Evolutionary conservation across 1,284 basidiomycete species (phyloP).

Genomic region (Anthracocystis walkeri): DNA sequence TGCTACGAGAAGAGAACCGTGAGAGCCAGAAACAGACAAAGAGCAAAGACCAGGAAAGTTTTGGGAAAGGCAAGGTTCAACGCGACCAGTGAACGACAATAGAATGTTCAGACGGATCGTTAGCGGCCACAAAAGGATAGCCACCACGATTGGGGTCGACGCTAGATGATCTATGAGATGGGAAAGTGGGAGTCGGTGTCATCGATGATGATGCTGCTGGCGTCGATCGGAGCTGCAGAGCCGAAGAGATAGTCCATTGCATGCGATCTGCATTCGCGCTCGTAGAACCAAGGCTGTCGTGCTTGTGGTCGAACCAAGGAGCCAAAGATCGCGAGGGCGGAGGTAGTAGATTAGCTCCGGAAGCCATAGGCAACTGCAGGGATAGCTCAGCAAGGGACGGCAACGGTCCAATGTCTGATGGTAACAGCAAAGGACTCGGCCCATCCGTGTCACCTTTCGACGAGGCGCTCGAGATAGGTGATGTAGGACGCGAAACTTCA

Average conservation of each 20-base stretch:
- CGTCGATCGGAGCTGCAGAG: conserved; percentile 4
- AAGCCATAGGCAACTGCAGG: conserved; percentile 24
- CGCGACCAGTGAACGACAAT: conserved; percentile 43
- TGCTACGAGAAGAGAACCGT: neutral
- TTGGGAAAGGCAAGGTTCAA: conserved; percentile 7
- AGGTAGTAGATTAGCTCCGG: conserved; percentile 1
- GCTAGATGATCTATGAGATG: conserved; percentile 1
- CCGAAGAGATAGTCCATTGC: conserved; percentile 32
- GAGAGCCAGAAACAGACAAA: neutral
- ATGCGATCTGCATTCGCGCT: conserved; percentile 31
- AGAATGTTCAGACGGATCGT: conserved; percentile 18
- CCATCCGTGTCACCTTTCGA: conserved; percentile 39
- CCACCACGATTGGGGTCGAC: conserved; percentile 7
- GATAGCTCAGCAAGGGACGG: conserved; percentile 37
- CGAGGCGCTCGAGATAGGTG: conserved; percentile 39
- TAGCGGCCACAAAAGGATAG: neutral
- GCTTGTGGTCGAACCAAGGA: conserved; percentile 35
- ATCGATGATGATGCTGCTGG: conserved; percentile 15
- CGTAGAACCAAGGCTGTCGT: neutral
- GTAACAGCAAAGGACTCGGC: conserved; percentile 28
- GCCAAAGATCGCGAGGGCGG: conserved; percentile 16
- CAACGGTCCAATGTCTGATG: conserved; percentile 23
- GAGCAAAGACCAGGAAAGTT: neutral
- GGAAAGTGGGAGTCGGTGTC: conserved; percentile 2
- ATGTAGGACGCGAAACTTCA: conserved; percentile 40